phyloP scores from a whole-genome alignment of 306 rosid species.

The Sesbania bispinosa region DNA sequence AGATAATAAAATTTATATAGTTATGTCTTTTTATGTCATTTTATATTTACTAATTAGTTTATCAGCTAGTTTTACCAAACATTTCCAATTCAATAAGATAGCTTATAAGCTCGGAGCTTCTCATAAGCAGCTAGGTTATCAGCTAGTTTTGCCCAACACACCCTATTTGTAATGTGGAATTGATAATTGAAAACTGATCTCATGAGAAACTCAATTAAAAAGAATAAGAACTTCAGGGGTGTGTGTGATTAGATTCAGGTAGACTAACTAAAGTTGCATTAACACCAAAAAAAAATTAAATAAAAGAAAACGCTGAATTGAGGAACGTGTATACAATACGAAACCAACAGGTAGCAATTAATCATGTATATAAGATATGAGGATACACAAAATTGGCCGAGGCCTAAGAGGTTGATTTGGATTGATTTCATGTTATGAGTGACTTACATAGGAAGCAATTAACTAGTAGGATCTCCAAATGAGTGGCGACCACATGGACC shows the following conservation, averaged over 20 bases:
- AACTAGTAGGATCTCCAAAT: conserved; percentile 42
- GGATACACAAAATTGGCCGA: not conserved
- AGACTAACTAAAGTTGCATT: not conserved
- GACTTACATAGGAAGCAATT: not conserved
- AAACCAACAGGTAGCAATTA: too few species aligned
- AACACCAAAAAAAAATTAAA: not conserved
- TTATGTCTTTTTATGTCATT: too few species aligned
- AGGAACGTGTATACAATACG: not conserved
- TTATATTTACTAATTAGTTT: too few species aligned
- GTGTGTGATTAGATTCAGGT: not conserved
- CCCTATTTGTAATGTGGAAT: too few species aligned
- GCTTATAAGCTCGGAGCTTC: too few species aligned
- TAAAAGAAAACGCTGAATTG: not conserved
- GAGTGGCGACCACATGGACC: conserved; percentile 62
- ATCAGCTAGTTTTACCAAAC: too few species aligned
- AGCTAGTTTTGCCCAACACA: too few species aligned
- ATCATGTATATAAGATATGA: not conserved
- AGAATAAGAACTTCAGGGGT: not conserved
- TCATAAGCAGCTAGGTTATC: too few species aligned
- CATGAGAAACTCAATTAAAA: not conserved
- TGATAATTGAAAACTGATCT: not conserved
- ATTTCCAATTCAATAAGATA: too few species aligned
- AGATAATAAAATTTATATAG: too few species aligned
- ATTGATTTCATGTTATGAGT: not conserved
- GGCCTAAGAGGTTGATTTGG: not conserved